These are phyloP conservation scores for Tetrahymena malaccensis DNA, from an alignment of 73 alveolate species.

Conservation along the genomic window DNA sequence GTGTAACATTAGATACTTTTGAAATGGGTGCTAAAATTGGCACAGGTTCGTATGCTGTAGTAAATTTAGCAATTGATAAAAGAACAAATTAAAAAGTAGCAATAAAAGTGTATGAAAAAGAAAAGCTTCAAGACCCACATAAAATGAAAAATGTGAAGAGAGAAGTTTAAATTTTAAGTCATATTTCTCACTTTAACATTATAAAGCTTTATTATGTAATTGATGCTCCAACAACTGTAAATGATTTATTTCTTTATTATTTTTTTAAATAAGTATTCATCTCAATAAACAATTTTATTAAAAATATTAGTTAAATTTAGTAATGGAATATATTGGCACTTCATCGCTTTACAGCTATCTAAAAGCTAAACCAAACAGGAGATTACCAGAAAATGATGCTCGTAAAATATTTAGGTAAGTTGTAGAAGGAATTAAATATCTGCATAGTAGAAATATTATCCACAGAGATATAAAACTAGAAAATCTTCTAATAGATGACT, in stretches of 20 bases:
- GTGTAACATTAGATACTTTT: not conserved
- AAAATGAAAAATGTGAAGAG: conserved; percentile 51
- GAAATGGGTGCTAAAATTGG: conserved; percentile 57
- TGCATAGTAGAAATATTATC: conserved; percentile 51
- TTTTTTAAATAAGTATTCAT: not conserved
- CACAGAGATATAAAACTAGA: conserved; percentile 64
- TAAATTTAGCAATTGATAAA: conserved; percentile 56
- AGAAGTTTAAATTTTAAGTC: conserved; percentile 48
- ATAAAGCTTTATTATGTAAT: conserved; percentile 46
- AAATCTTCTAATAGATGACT: conserved; percentile 40
- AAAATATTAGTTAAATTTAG: conserved; percentile 21
- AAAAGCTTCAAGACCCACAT: conserved; percentile 47
- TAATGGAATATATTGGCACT: conserved; percentile 57
- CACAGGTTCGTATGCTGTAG: conserved; percentile 73
- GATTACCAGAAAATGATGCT: conserved; percentile 51
- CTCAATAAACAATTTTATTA: not conserved
- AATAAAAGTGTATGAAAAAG: conserved; percentile 59
- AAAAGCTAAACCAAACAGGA: conserved; percentile 49
- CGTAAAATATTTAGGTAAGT: conserved; percentile 50
- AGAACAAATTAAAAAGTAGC: conserved; percentile 49
- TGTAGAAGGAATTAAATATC: conserved; percentile 50
- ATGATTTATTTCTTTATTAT: not conserved
- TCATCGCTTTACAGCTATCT: conserved; percentile 50
- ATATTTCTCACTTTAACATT: conserved; percentile 39
- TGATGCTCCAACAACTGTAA: conserved; percentile 32